These are phyloP conservation scores for Fusarium palustre DNA, from an alignment of 2,329 filamentous ascomycete species.

Conservation along the genomic window DNA sequence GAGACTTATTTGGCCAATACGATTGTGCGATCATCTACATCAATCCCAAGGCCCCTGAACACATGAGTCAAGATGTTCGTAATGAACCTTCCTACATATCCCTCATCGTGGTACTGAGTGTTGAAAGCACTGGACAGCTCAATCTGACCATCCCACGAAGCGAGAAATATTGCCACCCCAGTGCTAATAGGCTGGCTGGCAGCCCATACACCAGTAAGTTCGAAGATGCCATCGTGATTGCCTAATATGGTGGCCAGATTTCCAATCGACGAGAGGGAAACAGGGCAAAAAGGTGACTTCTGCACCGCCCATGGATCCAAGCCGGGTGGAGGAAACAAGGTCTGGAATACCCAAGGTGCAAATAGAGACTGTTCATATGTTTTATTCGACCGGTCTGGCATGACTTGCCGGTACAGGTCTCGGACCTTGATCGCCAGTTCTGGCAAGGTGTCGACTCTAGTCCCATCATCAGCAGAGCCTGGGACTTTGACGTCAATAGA, in stretches of 20 bases:
- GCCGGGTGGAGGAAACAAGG: neutral
- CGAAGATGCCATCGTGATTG: accelerated
- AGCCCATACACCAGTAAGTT: neutral
- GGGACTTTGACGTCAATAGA: neutral
- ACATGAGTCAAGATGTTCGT: neutral
- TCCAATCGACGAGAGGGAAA: neutral
- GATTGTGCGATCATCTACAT: neutral
- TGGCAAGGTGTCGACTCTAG: accelerated
- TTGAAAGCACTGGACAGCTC: neutral
- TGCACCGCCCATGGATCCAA: neutral
- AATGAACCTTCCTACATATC: neutral
- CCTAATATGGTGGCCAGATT: neutral
- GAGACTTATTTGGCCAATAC: neutral
- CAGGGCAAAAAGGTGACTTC: neutral
- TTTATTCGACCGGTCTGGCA: accelerated
- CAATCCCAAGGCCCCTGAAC: neutral
- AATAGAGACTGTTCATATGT: neutral
- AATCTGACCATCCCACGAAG: neutral
- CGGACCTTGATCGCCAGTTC: neutral
- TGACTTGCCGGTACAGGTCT: neutral
- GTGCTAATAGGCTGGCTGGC: neutral
- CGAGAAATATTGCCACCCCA: neutral
- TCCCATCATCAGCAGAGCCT: accelerated
- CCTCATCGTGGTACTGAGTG: neutral
- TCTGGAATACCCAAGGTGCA: neutral